Conservation (phyloP, 345 rosid genomes). For the Theobroma cacao region DNA sequence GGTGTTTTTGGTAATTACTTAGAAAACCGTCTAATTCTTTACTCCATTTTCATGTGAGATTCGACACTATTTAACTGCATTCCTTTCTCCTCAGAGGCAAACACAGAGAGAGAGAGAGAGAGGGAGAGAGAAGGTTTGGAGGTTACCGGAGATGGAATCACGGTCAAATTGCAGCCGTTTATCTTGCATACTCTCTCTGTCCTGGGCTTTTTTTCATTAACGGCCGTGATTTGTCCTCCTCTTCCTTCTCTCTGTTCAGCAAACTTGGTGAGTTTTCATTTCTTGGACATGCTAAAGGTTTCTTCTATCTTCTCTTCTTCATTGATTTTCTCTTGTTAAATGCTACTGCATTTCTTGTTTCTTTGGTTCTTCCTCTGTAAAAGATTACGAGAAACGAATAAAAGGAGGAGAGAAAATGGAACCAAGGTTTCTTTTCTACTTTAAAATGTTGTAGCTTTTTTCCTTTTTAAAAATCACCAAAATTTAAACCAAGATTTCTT, state of each 20-base stretch:
- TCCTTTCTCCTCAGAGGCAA: not conserved
- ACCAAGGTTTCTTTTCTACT: not conserved
- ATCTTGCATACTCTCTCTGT: not conserved
- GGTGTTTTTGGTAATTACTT: not conserved
- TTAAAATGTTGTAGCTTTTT: not conserved
- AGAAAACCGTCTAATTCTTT: not conserved
- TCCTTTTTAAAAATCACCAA: not conserved
- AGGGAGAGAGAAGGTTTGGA: not conserved
- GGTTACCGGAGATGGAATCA: not conserved
- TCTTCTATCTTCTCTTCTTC: not conserved
- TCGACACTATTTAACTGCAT: not conserved
- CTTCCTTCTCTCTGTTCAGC: not conserved
- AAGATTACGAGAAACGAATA: too few relatives aligned
- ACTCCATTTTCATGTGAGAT: not conserved
- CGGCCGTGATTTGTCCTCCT: not conserved
- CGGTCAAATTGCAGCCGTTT: not conserved
- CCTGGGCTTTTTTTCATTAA: not conserved
- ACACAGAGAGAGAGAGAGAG: not conserved
- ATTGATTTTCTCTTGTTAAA: not conserved
- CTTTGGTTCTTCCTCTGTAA: not conserved
- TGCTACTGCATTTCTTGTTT: not conserved
- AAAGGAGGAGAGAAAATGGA: not conserved
- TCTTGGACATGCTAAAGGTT: not conserved
- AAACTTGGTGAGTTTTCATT: not conserved
- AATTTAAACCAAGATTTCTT: not conserved